phyloP scores from a whole-genome alignment of 1,139 yeast species.

The Kurtzmaniella quercitrusa region DNA sequence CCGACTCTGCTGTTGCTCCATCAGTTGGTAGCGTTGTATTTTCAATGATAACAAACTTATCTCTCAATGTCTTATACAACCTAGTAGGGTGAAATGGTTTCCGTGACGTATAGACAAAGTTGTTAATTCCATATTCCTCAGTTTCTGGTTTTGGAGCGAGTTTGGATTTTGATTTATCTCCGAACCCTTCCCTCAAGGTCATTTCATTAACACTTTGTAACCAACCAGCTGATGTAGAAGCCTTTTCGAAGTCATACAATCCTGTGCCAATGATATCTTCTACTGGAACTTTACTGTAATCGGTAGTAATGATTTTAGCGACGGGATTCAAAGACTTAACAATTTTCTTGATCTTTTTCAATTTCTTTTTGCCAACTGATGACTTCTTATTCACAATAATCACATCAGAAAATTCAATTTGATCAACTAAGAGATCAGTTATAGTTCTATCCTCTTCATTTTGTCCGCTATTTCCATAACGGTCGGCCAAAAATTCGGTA shows the following conservation, averaged over 20 bases:
- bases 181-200: constrained; percentile 31
- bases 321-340: constrained; percentile 35
- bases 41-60: constrained; percentile 31
- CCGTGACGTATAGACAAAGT: constrained; percentile 35
- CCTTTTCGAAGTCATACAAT: constrained; percentile 34
- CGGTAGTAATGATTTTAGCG: constrained; percentile 30
- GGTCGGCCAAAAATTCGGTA: constrained; percentile 35
- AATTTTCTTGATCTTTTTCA: constrained; percentile 22
- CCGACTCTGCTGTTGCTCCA: constrained; percentile 12
- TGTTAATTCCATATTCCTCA: constrained; percentile 40
- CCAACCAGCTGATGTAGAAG: constrained; percentile 45
- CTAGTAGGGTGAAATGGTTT: constrained; percentile 43
- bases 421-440: constrained; percentile 42
- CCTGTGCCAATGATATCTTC: constrained; percentile 29
- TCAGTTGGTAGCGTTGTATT: constrained; percentile 14
- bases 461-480: constrained; percentile 34
- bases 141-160: constrained; percentile 25
- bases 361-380: constrained; percentile 19
- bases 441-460: constrained; percentile 39
- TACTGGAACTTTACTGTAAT: constrained; percentile 33
- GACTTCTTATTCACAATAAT: constrained; percentile 35
- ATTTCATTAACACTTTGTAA: constrained; percentile 38
- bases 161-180: constrained; percentile 15
- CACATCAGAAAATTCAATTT: constrained; percentile 43
- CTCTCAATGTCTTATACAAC: constrained; percentile 27